Evolutionary conservation across 805 yeast species (phyloP).

Genomic region (Huiozyma sinensis): DNA sequence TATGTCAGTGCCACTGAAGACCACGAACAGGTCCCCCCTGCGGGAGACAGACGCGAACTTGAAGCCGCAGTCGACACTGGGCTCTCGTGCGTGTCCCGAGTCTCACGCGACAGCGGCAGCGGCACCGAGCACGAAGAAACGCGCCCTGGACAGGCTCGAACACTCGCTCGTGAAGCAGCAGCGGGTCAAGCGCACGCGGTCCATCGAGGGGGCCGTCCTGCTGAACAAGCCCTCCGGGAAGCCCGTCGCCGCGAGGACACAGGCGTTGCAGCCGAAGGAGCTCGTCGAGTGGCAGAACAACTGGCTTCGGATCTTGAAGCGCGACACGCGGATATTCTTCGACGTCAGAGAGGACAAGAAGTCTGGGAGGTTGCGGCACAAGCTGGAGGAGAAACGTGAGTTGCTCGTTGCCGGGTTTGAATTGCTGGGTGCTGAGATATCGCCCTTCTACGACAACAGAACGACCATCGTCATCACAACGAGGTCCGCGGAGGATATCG

Average conservation of each 20-base stretch:
- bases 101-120: neutral
- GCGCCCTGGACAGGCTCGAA: constrained; percentile 19
- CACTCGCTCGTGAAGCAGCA: constrained; percentile 12
- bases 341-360: constrained; percentile 35
- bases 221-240: constrained; percentile 13
- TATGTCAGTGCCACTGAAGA: constrained; percentile 11
- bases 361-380: neutral
- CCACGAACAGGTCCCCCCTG: constrained; percentile 20
- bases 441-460: constrained; percentile 45
- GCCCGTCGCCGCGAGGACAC: constrained; percentile 4
- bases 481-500: constrained; percentile 35
- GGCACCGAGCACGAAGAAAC: constrained; percentile 11
- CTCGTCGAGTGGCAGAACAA: constrained; percentile 49
- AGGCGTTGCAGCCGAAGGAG: constrained; percentile 28
- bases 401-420: constrained; percentile 25
- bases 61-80: constrained; percentile 5
- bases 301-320: constrained; percentile 51
- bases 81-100: neutral
- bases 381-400: constrained; percentile 21
- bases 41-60: constrained; percentile 26
- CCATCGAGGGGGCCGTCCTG: constrained; percentile 29
- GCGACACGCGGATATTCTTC: constrained; percentile 47
- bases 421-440: constrained; percentile 45
- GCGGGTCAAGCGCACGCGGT: constrained; percentile 21
- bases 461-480: constrained; percentile 74